Percentiles rank a stretch among this genome's conserved stretches.
Conservation (phyloP, 2,329 filamentous ascomycete genomes). For the Waltergamsia citrina region DNA sequence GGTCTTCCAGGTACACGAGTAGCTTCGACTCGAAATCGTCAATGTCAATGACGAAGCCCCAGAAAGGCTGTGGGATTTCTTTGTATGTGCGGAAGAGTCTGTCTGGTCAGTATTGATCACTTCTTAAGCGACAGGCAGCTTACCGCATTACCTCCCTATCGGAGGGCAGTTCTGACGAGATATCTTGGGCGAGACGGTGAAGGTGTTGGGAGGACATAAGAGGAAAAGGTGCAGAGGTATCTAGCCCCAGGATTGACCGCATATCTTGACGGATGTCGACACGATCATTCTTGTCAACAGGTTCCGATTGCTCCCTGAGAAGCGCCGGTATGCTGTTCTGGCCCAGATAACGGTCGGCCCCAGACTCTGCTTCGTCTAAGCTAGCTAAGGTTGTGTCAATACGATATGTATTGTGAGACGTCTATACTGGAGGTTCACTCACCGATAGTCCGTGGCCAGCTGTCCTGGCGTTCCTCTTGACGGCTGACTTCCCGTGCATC, state of each 20-base stretch:
- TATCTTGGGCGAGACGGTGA: conserved; percentile 49
- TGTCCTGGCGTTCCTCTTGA: conserved; percentile 26
- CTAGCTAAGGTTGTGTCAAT: conserved; percentile 27
- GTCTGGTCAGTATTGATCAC: conserved; percentile 2
- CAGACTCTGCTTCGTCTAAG: conserved; percentile 44
- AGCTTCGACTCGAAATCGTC: conserved; percentile 55
- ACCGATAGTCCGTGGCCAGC: conserved; percentile 33
- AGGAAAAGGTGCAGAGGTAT: conserved; percentile 57
- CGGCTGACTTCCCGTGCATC: conserved; percentile 14
- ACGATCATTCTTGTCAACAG: conserved; percentile 39
- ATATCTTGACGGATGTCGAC: conserved; percentile 55
- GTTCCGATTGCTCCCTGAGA: conserved; percentile 49
- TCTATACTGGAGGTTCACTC: conserved; percentile 5
- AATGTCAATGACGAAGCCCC: conserved; percentile 58
- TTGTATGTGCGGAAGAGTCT: conserved; percentile 59
- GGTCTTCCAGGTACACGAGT: conserved; percentile 56
- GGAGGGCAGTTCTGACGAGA: conserved; percentile 51
- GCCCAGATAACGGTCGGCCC: conserved; percentile 51
- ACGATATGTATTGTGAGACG: background rate
- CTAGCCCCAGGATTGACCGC: conserved; percentile 55
- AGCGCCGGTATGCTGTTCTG: conserved; percentile 61
- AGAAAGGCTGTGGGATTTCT: conserved; percentile 58
- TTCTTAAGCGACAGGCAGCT: conserved; percentile 13
- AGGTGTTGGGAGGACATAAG: conserved; percentile 57
- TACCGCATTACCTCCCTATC: conserved; percentile 60